Evolutionary conservation across 106 monocot genomes (phyloP).

Genomic region (Ottelia alismoides): DNA sequence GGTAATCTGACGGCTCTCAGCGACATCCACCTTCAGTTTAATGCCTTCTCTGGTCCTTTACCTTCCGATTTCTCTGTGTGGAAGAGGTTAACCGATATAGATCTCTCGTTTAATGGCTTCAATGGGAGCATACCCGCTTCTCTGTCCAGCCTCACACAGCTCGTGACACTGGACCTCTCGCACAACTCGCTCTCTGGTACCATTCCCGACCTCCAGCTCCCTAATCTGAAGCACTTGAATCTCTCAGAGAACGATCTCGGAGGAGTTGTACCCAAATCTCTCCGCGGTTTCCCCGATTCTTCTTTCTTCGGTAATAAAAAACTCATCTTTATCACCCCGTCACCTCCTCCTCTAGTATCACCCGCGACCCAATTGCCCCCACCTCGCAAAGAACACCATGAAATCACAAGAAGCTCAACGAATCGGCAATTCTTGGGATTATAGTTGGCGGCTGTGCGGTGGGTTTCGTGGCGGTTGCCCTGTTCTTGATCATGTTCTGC

Average conservation of each 20-base stretch:
- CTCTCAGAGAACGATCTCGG: conserved; percentile 12
- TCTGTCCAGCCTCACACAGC: conserved; percentile 5
- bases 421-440: conserved; percentile 3
- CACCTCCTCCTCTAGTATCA: neutral
- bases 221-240: conserved; percentile 8
- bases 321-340: no score
- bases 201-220: conserved; percentile 10
- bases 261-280: conserved; percentile 8
- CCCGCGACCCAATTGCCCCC: no score
- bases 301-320: conserved; percentile 16
- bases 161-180: conserved; percentile 10
- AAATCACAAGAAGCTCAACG: conserved; percentile 1
- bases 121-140: conserved; percentile 19
- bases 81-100: conserved; percentile 8
- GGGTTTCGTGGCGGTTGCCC: conserved; percentile 3
- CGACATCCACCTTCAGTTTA: conserved; percentile 17
- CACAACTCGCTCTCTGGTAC: conserved; percentile 13
- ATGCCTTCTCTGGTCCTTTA: conserved; percentile 10
- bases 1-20: conserved; percentile 4
- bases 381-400: neutral
- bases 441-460: conserved; percentile 11
- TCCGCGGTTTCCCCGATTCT: conserved; percentile 7
- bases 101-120: conserved; percentile 19
- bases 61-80: conserved; percentile 9
- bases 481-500: neutral